A percentile compares a stretch with the other conserved stretches of the same genome.
phyloP scores from a whole-genome alignment of 2,329 filamentous ascomycete genomes.

The Colletotrichum lini region DNA sequence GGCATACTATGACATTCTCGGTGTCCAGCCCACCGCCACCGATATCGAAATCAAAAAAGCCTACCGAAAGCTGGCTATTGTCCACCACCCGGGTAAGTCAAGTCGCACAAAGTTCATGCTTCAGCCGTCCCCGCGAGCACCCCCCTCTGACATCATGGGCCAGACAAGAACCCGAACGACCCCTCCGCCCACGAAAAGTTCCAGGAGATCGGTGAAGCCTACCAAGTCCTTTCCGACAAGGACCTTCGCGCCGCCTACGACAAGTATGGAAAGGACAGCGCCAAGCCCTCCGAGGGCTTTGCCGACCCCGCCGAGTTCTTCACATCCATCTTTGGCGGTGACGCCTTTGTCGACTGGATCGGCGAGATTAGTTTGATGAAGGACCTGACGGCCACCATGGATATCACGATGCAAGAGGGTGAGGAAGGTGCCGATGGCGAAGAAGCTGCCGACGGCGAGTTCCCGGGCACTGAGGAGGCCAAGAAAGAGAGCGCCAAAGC shows the following conservation, averaged over 20 bases:
- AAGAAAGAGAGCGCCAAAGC: conserved; percentile 68
- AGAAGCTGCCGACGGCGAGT: conserved; percentile 66
- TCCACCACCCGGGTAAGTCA: conserved; percentile 84
- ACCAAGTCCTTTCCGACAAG: conserved; percentile 87
- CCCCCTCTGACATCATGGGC: conserved; percentile 20
- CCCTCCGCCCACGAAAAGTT: conserved; percentile 95
- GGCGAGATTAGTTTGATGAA: conserved; percentile 99
- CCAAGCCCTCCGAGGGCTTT: conserved; percentile 92
- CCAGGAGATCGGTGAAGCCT: conserved; percentile 84
- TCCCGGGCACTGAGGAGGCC: conserved; percentile 71
- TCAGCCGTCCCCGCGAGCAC: conserved; percentile 21
- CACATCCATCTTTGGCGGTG: conserved; percentile 96
- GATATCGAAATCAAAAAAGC: conserved; percentile 98
- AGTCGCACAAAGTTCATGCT: conserved; percentile 17
- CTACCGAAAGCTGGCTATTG: conserved; percentile 93
- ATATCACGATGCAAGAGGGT: conserved; percentile 89
- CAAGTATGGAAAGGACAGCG: conserved; percentile 95
- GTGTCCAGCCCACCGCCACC: conserved; percentile 86
- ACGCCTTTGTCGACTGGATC: conserved; percentile 96
- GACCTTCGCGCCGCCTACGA: conserved; percentile 94
- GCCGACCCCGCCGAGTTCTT: conserved; percentile 98
- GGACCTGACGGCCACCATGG: conserved; percentile 97
- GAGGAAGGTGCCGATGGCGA: conserved; percentile 76
- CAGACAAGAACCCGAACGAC: conserved; percentile 98
- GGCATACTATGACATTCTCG: conserved; percentile 88